phyloP scores from a whole-genome alignment of 108 stramenopile genomes.

The Cyclotella distinguenda region DNA sequence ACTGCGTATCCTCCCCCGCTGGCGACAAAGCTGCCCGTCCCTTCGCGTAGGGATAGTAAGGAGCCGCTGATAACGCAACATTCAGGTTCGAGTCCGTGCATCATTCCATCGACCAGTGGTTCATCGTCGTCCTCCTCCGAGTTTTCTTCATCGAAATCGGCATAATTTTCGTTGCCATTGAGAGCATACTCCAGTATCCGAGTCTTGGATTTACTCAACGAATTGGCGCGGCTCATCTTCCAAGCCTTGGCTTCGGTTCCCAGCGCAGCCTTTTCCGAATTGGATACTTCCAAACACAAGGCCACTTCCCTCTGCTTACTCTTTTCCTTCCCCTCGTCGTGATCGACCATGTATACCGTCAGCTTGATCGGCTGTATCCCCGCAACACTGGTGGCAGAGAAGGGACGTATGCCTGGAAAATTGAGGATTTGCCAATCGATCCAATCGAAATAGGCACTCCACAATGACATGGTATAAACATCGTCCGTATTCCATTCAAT shows the following conservation, averaged over 20 bases:
- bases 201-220: neutral
- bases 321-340: constrained; percentile 41
- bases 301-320: constrained; percentile 35
- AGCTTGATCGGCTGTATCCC: constrained; percentile 74
- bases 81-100: constrained; percentile 54
- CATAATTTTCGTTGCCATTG: constrained; percentile 23
- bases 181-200: neutral
- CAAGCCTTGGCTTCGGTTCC: constrained; percentile 30
- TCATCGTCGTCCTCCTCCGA: constrained; percentile 44
- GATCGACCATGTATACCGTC: constrained; percentile 62
- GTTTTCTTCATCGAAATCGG: constrained; percentile 13
- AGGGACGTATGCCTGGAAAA: constrained; percentile 82
- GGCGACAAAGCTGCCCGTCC: constrained; percentile 46
- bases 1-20: constrained; percentile 82
- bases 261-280: constrained; percentile 17
- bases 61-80: constrained; percentile 67
- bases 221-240: constrained; percentile 1
- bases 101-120: constrained; percentile 12
- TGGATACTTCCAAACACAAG: constrained; percentile 49
- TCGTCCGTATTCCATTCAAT: constrained; percentile 77
- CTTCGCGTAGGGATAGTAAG: constrained; percentile 55
- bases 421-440: constrained; percentile 77
- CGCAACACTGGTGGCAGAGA: constrained; percentile 62
- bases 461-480: constrained; percentile 82
- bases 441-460: constrained; percentile 84